phyloP scores from a whole-genome alignment of 768 basidiomycete genomes.

The Boletus patriciae region DNA sequence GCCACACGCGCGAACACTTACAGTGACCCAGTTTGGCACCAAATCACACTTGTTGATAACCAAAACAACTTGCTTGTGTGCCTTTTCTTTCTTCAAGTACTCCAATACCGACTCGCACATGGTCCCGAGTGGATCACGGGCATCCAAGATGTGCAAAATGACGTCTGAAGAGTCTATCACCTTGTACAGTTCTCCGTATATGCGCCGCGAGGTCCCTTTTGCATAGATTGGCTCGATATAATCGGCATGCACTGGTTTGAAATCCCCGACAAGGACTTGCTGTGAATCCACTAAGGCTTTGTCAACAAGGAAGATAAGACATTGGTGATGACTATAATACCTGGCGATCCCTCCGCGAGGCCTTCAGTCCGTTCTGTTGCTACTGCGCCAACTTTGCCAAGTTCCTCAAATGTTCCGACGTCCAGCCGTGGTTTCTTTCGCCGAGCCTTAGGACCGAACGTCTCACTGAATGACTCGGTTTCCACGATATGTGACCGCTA shows the following conservation, averaged over 20 bases:
- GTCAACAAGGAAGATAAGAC: neutral
- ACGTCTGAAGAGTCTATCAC: slow-evolving; percentile 99
- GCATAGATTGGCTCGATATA: slow-evolving; percentile 88
- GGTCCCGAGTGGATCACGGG: slow-evolving; percentile 93
- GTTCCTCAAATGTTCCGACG: slow-evolving; percentile 90
- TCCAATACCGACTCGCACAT: slow-evolving; percentile 93
- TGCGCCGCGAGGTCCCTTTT: slow-evolving; percentile 93
- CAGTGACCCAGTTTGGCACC: slow-evolving; percentile 98
- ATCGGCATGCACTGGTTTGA: slow-evolving; percentile 66
- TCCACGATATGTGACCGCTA: slow-evolving; percentile 93
- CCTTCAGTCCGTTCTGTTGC: slow-evolving; percentile 49
- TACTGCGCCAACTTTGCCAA: slow-evolving; percentile 62
- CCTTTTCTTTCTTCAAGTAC: slow-evolving; percentile 92
- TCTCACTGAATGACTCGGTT: slow-evolving; percentile 91
- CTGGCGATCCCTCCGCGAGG: slow-evolving; percentile 44
- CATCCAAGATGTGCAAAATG: slow-evolving; percentile 92
- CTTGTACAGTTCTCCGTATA: slow-evolving; percentile 98
- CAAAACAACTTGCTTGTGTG: slow-evolving; percentile 95
- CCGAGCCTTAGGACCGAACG: slow-evolving; percentile 95
- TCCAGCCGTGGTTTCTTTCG: slow-evolving; percentile 86
- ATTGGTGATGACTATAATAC: slow-evolving; percentile 28
- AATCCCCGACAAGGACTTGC: slow-evolving; percentile 34
- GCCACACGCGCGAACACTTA: slow-evolving; percentile 41
- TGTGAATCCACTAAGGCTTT: slow-evolving; percentile 11
- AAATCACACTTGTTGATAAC: slow-evolving; percentile 98